A percentile compares a stretch with the other conserved stretches of the same genome.
Conservation (phyloP, 2,329 filamentous ascomycete genomes). For the Thermothelomyces thermophilus region DNA sequence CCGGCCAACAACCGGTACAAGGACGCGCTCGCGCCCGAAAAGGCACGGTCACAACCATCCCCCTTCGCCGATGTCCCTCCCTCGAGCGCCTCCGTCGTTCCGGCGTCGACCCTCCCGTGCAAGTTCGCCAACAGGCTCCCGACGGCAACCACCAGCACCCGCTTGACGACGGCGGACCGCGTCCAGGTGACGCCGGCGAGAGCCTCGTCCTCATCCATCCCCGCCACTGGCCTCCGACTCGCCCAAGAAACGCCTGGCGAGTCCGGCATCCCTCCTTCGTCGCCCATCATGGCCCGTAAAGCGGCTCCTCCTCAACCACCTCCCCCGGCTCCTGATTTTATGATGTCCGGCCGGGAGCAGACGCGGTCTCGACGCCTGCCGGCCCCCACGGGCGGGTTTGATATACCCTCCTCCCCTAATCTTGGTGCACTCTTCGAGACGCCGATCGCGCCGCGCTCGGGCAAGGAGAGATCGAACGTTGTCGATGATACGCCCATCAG, state of each 20-base stretch:
- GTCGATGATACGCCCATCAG: slow-evolving; percentile 22
- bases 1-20: slow-evolving; percentile 50
- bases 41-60: slow-evolving; percentile 23
- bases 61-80: slow-evolving; percentile 34
- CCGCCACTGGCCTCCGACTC: not conserved
- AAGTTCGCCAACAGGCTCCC: slow-evolving; percentile 18
- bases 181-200: slow-evolving; percentile 26
- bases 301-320: not conserved
- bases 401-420: slow-evolving; percentile 19
- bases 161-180: slow-evolving; percentile 5
- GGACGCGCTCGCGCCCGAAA: slow-evolving; percentile 37
- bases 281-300: slow-evolving; percentile 22
- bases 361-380: not conserved
- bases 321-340: not conserved
- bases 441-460: slow-evolving; percentile 21
- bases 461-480: not conserved
- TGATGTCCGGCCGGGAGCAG: not conserved
- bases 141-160: slow-evolving; percentile 8
- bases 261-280: slow-evolving; percentile 15
- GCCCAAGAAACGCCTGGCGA: slow-evolving; percentile 6
- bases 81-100: slow-evolving; percentile 25
- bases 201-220: slow-evolving; percentile 10
- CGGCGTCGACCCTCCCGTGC: slow-evolving; percentile 24
- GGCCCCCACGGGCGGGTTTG: not conserved
- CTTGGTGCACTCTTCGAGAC: slow-evolving; percentile 26